Evolutionary conservation across 306 rosid genomes (phyloP), one percentile per base, ranked within the genome.

Genomic region (Sindora glabra): DNA sequence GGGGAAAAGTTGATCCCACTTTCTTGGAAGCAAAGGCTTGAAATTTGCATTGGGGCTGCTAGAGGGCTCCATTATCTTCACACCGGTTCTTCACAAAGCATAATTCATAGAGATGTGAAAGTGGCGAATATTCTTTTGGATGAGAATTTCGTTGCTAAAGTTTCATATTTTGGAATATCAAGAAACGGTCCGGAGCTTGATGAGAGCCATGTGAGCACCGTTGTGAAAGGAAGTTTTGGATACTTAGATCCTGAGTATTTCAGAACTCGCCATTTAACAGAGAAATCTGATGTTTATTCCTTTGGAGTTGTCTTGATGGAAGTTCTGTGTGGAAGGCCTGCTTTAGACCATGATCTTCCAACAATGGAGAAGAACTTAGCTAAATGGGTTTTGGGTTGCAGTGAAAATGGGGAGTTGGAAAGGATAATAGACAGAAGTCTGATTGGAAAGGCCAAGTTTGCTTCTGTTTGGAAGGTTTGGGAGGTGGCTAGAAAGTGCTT

Each of bases 221-320:
- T 19, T 1, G 74, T 78, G 6, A 77, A 73, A 30, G 83, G 83
- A 2, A 77, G 73, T 10, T 27, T 59, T 0, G 79, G 83, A 3
- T 73, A 65, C 18, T 19, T 78, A 0, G 83, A 78, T 18, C 77
- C 77, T 0, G 74, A 79, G 14, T 79, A 79, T 32, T 66, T 24
- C 25, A n/a, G 41, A 0, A 47, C 50, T 0, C 62, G 44, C 3
- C 63, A 21, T 2, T 42, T 78, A 1, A 57, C 70, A 0, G 73
- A 46, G 5, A 68, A 77, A 23, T 68, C 76, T 0, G 70, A 77
- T n/a, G 83, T 74, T 8, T 78, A 74, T 50, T 73, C 79, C 2
- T 60, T 74, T 5, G 77, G 77, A 0, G 78, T 72, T 0, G 78
- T 77, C 9, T 10, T 74, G 6, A 69, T 49, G 8, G 77, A 78